Evolutionary conservation across 2,329 filamentous ascomycete genomes (phyloP), one percentile per base, ranked within the genome.

Genomic region (Grosmannia huntii): DNA sequence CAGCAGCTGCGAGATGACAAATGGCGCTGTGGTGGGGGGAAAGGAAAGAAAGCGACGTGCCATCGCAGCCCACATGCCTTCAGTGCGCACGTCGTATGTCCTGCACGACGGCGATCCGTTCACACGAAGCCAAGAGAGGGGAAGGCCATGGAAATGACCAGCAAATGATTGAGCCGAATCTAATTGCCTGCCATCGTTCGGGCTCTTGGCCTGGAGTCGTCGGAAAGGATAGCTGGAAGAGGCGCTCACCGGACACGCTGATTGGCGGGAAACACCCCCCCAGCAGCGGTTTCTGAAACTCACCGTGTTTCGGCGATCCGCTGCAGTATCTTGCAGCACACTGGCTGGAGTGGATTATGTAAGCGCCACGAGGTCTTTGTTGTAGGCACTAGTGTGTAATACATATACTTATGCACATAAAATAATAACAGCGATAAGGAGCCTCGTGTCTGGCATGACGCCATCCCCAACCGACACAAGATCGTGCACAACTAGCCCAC

Each of bases 231-330:
- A 44, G 19, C 41, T 50, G 25, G 25, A 27, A 50, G 16, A 27
- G 48, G 48, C 25, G 25, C 23, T 25, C 19, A 5, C 31, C 25
- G 12, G 50, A 36, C 5, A 12, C 53, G 48, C 9, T 16, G 25
- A 49, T 27, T 10, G 50, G n/a, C 25, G 48, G 5, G 3, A 49
- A 41, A 31, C 23, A 25, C 36, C 23, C 38, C 55, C 51, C 41
- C 11, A 27, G 25, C 21, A 6, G 28, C 31, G 19, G 27, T 55
- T 50, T 31, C 52, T 58, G 59, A 60, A 60, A 60, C 59, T 53
- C 31, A 28, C 49, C 56, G 56, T 50, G 59, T 60, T 60, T 60
- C 59, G 56, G 54, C 51, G 50, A 41, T 51, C 41, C 41, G 50
- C 28, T 33, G 19, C 31, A 21, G 7, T 9, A 21, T 21, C 21